Base-by-base conservation (phyloP, 2,329 filamentous ascomycete genomes). In the Colletotrichum orchidophilum region DNA sequence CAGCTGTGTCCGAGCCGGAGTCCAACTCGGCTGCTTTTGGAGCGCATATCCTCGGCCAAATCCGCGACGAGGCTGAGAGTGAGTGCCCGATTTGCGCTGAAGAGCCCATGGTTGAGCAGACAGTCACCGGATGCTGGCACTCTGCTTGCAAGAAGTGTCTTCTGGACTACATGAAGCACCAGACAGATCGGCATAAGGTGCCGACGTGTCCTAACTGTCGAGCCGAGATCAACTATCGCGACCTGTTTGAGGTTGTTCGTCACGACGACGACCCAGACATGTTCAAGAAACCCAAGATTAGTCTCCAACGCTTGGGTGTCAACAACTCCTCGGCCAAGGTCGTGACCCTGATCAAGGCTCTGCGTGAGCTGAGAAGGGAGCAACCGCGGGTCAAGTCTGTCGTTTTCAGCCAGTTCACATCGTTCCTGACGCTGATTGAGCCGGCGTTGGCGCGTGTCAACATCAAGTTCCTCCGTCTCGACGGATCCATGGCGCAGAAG, bases 121-220 rank as follows among this genome's bases (percentile, higher is more conserved):
- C 93, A 0, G 96, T 99, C 1, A 98, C 96, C 0, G 94, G 94
- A 0, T 99, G 96, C 82, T 99, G 96, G 95, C 96, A 99, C 81
- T 97, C 94, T 39, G 95, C 96, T 1, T 99, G 96, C 84, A 97
- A 96, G 81, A 92, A 94, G 73, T 99, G 96, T 76, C 84, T 98
- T n/a, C 84, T 97, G 2, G 91, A 94, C 75, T 97, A 94, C 76
- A 97, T 99, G 77, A 91, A 93, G 73, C 95, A 97, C 77, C 93
- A 97, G 79, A 92, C 87, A 5, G 91, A 94, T 75, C 94, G 92
- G 70, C 91, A 91, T 53, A 88, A 94, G 60, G 81, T 92, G 0
- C 93, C 96, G 1, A 90, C 92, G 11, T 99, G 96, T 81, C 97
- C 97, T 83, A 96, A 93, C 74, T 99, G 96, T 79, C 93, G 96